Percentiles rank a stretch among this genome's conserved stretches.
These are phyloP conservation scores for Yarrowia sp. DNA, from an alignment of 805 yeast genomes.

Conservation along the genomic window DNA sequence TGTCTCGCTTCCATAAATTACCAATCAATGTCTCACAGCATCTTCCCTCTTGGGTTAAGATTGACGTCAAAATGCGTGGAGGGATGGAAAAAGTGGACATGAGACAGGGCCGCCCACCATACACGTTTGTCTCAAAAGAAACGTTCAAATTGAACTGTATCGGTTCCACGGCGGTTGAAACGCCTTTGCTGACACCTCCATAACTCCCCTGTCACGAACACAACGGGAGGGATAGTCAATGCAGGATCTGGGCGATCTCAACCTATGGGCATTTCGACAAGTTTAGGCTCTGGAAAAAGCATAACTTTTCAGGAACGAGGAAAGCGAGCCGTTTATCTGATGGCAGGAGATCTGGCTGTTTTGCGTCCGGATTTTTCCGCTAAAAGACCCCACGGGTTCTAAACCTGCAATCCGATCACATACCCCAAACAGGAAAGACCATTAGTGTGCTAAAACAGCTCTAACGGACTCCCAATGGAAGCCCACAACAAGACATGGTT, in stretches of 20 bases:
- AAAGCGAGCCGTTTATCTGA: slow-evolving; percentile 12
- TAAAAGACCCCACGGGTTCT: too few relatives aligned
- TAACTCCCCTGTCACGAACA: neutral
- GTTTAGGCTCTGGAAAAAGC: neutral
- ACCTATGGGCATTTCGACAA: neutral
- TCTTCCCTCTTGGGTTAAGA: neutral
- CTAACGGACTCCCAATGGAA: too few relatives aligned
- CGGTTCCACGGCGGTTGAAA: too few relatives aligned
- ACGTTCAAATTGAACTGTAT: too few relatives aligned
- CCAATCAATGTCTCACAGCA: neutral
- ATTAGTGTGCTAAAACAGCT: too few relatives aligned
- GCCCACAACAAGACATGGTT: neutral
- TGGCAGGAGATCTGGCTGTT: neutral
- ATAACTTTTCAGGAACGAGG: slow-evolving; percentile 1
- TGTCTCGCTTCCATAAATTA: neutral
- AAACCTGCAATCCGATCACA: too few relatives aligned
- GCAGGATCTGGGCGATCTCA: neutral
- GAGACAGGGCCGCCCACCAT: too few relatives aligned
- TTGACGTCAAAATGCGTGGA: neutral
- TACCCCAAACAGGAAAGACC: too few relatives aligned
- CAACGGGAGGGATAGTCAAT: neutral
- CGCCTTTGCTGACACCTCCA: too few relatives aligned
- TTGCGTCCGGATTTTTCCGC: too few relatives aligned
- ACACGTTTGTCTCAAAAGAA: too few relatives aligned
- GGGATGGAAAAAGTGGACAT: neutral